Evolutionary conservation across 768 basidiomycete genomes (phyloP).

Genomic region (Gautieria morchelliformis): DNA sequence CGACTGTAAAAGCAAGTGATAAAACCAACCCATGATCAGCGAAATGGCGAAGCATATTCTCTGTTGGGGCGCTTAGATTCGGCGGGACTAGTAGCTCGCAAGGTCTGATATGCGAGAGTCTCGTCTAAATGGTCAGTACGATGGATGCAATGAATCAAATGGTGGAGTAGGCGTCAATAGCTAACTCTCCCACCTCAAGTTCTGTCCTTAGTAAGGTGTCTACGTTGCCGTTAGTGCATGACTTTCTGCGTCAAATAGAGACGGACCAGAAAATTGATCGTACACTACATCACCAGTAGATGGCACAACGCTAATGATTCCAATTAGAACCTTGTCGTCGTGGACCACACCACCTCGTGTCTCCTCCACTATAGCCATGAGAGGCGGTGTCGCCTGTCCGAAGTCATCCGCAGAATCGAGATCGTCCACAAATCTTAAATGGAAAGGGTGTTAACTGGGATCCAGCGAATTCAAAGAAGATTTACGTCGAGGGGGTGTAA

Average conservation of each 20-base stretch:
- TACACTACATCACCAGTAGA: conserved; percentile 89
- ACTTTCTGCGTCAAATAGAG: background rate
- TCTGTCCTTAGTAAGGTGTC: conserved; percentile 82
- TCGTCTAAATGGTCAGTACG: conserved; percentile 42
- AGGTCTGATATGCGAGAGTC: conserved; percentile 78
- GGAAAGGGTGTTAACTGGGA: background rate
- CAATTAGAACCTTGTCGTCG: conserved; percentile 44
- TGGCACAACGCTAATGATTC: conserved; percentile 72
- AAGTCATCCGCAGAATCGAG: conserved; percentile 24
- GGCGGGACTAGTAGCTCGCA: conserved; percentile 67
- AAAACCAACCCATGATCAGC: conserved; percentile 37
- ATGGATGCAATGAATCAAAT: background rate
- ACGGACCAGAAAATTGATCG: conserved; percentile 78
- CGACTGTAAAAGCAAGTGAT: background rate
- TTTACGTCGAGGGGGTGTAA: conserved; percentile 84
- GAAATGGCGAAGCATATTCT: conserved; percentile 67
- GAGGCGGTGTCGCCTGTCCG: conserved; percentile 47
- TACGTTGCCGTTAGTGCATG: conserved; percentile 19
- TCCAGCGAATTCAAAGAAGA: conserved; percentile 2
- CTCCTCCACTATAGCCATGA: conserved; percentile 67
- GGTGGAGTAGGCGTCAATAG: background rate
- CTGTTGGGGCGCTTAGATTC: conserved; percentile 57
- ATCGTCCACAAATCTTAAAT: conserved; percentile 67
- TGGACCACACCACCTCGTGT: conserved; percentile 29
- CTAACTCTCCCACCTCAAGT: conserved; percentile 50